Conservation (phyloP, 768 basidiomycete species). For the Phaeolepiota aurea region DNA sequence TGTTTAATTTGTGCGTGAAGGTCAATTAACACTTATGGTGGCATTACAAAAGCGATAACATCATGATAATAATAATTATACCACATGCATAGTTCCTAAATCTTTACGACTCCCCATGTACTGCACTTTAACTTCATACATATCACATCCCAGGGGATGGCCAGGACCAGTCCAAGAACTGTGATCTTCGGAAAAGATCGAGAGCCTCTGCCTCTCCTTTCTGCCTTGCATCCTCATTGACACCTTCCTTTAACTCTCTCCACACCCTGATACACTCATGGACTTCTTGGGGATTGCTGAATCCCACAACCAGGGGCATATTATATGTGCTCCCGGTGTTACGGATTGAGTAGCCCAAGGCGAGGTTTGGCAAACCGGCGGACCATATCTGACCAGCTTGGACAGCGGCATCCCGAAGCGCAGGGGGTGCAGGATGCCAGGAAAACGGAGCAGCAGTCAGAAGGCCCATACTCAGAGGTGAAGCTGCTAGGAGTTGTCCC, state of each 20-base stretch:
- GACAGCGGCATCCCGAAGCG: constrained; percentile 32
- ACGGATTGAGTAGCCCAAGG: constrained; percentile 64
- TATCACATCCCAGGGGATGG: constrained; percentile 34
- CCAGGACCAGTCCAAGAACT: constrained; percentile 67
- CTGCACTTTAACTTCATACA: too few relatives aligned
- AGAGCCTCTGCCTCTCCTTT: constrained; percentile 36
- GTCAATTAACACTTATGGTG: neutral
- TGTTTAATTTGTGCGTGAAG: neutral
- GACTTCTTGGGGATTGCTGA: constrained; percentile 66
- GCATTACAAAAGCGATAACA: too few relatives aligned
- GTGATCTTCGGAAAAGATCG: constrained; percentile 37
- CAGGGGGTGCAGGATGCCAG: constrained; percentile 74
- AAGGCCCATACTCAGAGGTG: constrained; percentile 81
- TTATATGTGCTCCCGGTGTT: constrained; percentile 29
- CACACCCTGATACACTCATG: constrained; percentile 66
- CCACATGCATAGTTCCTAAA: too few relatives aligned
- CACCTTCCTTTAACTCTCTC: constrained; percentile 43
- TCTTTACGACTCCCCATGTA: too few relatives aligned
- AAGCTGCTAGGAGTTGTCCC: constrained; percentile 63
- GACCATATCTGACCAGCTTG: constrained; percentile 31
- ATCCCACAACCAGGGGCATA: constrained; percentile 64
- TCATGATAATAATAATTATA: too few relatives aligned
- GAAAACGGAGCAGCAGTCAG: constrained; percentile 45
- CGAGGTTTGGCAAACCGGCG: constrained; percentile 51
- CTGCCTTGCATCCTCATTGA: constrained; percentile 22